Evolutionary conservation across 805 yeast genomes (phyloP).

Genomic region (Cyberlindnera subsufficiens): DNA sequence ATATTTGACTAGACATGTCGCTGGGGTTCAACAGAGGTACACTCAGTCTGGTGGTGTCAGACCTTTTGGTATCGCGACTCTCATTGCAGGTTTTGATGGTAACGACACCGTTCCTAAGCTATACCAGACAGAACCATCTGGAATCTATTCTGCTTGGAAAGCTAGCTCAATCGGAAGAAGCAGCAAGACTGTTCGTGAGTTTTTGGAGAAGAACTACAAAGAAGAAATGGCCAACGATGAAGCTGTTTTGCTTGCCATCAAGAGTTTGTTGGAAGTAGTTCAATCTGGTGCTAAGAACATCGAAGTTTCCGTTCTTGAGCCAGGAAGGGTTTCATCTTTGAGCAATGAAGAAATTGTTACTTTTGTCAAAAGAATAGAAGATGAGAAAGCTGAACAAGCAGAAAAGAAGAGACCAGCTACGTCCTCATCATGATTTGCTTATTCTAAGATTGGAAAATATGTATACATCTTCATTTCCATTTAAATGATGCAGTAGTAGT

Average conservation of each 20-base stretch:
- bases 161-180: constrained; percentile 96
- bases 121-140: constrained; percentile 96
- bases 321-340: constrained; percentile 32
- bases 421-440: constrained; percentile 1
- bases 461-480: too few species aligned
- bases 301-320: constrained; percentile 82
- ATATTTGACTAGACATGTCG: constrained; percentile 87
- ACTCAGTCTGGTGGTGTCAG: constrained; percentile 98
- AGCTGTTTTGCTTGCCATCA: constrained; percentile 75
- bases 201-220: constrained; percentile 81
- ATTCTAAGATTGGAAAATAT: too few species aligned
- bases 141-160: constrained; percentile 96
- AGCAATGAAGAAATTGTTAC: constrained; percentile 11
- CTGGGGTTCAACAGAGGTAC: constrained; percentile 96
- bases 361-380: constrained; percentile 11
- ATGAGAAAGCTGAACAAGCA: constrained; percentile 14
- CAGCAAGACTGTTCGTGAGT: constrained; percentile 91
- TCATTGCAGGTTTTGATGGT: constrained; percentile 93
- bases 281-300: constrained; percentile 97
- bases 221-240: constrained; percentile 57
- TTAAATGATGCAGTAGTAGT: too few species aligned
- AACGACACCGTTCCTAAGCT: constrained; percentile 75
- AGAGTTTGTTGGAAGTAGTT: constrained; percentile 88
- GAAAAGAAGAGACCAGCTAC: constrained; percentile 13
- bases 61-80: constrained; percentile 94